A percentile compares a stretch with the other conserved stretches of the same genome.
These are phyloP conservation scores for Elsinoe necatrix DNA, from an alignment of 2,329 filamentous ascomycete genomes.

Conservation along the genomic window DNA sequence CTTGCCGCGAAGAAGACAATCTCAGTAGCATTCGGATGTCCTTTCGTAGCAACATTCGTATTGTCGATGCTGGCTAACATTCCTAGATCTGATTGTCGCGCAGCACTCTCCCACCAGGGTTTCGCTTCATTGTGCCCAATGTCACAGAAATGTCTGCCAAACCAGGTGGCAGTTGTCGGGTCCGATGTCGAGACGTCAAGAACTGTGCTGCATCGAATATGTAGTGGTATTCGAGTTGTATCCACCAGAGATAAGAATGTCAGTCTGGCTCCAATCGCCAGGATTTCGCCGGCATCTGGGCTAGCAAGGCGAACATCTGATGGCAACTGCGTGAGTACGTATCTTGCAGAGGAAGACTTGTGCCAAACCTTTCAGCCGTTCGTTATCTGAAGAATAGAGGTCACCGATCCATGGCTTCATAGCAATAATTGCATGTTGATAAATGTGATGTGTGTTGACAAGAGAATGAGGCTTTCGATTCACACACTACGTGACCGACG, in stretches of 20 bases:
- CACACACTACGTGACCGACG: not conserved
- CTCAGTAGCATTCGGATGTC: conserved; percentile 31
- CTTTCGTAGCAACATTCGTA: not conserved
- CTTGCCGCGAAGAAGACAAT: conserved; percentile 39
- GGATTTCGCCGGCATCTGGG: not conserved
- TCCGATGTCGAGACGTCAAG: conserved; percentile 32
- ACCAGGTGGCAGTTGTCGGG: conserved; percentile 33
- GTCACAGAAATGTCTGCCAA: conserved; percentile 29
- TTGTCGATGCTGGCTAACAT: conserved; percentile 30
- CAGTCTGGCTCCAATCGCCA: not conserved
- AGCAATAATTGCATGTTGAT: conserved; percentile 9
- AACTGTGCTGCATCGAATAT: conserved; percentile 32
- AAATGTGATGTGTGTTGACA: not conserved
- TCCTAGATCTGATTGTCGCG: conserved; percentile 34
- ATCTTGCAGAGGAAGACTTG: not conserved
- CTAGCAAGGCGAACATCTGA: not conserved
- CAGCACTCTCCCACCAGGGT: conserved; percentile 29
- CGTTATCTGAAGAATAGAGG: not conserved
- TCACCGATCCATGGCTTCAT: conserved; percentile 5
- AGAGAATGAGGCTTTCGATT: not conserved
- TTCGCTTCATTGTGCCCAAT: not conserved
- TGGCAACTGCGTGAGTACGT: not conserved
- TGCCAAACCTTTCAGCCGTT: not conserved
- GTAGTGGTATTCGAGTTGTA: conserved; percentile 33
- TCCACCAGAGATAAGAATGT: conserved; percentile 35